These are phyloP conservation scores for Heritiera littoralis DNA, from an alignment of 345 rosid species.

Conservation along the genomic window DNA sequence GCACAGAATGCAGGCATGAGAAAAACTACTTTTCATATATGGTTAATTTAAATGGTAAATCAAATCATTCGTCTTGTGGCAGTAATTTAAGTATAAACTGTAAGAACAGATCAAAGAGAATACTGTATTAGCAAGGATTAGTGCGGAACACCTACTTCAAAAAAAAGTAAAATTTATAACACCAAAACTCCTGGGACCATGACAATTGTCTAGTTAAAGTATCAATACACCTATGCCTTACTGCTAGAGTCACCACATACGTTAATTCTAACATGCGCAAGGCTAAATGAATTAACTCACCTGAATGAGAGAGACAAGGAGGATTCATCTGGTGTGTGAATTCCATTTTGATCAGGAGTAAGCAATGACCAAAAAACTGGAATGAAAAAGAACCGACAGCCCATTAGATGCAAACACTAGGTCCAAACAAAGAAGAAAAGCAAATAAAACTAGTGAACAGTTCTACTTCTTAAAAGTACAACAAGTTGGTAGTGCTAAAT, in stretches of 20 bases:
- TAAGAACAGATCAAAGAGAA: not conserved
- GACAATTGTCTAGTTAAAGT: not conserved
- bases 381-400: conserved; percentile 15
- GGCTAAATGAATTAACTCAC: conserved; percentile 35
- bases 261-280: not conserved
- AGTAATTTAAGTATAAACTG: not conserved
- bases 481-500: not conserved
- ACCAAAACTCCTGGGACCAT: not conserved
- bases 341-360: conserved; percentile 57
- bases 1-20: not conserved
- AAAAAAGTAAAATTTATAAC: not conserved
- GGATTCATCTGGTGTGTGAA: conserved; percentile 63
- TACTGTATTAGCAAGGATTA: not conserved
- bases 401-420: conserved; percentile 10
- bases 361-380: conserved; percentile 87
- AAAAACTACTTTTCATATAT: not conserved
- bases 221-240: not conserved
- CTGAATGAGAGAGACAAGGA: conserved; percentile 79
- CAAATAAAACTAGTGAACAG: not conserved
- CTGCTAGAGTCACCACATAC: not conserved
- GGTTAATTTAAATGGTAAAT: not conserved
- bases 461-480: not conserved
- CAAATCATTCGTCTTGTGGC: not conserved
- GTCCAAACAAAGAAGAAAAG: not conserved
- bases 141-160: not conserved